phyloP scores from a whole-genome alignment of 306 rosid species.

The Trifolium fragiferum region DNA sequence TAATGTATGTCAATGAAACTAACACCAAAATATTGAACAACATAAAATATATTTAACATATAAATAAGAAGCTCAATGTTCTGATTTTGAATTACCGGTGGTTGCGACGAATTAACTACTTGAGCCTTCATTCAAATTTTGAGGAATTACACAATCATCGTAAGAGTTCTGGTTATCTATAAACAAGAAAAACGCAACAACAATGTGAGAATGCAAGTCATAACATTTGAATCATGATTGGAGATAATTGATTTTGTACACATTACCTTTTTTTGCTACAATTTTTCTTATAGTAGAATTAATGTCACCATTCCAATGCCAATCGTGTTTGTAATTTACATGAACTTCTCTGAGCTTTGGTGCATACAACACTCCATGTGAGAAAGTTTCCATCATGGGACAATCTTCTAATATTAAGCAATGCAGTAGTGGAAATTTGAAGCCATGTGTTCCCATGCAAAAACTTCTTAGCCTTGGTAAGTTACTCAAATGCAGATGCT shows the following conservation, averaged over 20 bases:
- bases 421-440: background rate
- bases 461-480: background rate
- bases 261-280: background rate
- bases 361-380: background rate
- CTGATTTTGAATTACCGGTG: background rate
- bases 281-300: background rate
- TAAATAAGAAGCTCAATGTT: no score
- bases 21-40: no score
- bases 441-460: background rate
- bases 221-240: background rate
- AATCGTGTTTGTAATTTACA: background rate
- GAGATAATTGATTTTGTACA: no score
- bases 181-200: no score
- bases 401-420: background rate
- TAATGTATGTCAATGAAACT: no score
- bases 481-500: background rate
- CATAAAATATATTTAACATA: no score
- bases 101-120: no score
- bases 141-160: background rate
- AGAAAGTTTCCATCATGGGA: background rate
- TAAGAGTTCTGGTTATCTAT: background rate
- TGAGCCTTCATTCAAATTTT: background rate
- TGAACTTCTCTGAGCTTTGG: background rate
- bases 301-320: background rate
- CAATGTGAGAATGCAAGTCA: background rate